A percentile compares a stretch with the other conserved stretches of the same genome.
These are phyloP conservation scores for Geranomyces michiganensis DNA, from an alignment of 192 early-diverging fungal species.

Conservation along the genomic window DNA sequence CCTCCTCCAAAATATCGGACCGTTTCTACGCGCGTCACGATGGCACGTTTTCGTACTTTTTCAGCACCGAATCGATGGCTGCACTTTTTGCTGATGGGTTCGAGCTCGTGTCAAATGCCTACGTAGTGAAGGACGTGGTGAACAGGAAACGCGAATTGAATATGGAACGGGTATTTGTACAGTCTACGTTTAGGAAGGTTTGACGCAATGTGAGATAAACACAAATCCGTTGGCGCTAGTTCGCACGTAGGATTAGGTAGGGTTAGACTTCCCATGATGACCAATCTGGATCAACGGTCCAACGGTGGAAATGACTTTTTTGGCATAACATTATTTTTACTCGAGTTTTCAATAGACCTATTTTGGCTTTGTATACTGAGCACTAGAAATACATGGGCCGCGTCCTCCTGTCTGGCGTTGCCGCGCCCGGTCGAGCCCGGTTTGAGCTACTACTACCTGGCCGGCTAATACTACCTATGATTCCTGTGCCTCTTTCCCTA, in stretches of 20 bases:
- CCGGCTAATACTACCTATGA: background rate
- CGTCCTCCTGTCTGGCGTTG: background rate
- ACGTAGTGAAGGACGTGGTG: slow-evolving; percentile 49
- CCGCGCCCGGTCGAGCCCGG: background rate
- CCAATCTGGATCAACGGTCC: no score
- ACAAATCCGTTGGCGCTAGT: no score
- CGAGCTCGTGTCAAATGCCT: slow-evolving; percentile 41
- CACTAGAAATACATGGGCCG: background rate
- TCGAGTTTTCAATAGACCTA: no score
- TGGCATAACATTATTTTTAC: no score
- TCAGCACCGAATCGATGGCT: slow-evolving; percentile 39
- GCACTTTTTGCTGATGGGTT: slow-evolving; percentile 47
- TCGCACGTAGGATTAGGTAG: no score
- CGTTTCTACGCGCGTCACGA: slow-evolving; percentile 53
- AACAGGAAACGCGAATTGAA: slow-evolving; percentile 52
- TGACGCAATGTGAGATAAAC: no score
- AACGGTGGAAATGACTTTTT: no score
- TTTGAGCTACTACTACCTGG: background rate
- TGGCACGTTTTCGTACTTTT: slow-evolving; percentile 58
- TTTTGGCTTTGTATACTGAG: no score
- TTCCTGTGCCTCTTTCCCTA: background rate
- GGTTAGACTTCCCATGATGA: no score
- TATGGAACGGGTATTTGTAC: slow-evolving; percentile 57
- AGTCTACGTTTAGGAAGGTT: slow-evolving; percentile 31
- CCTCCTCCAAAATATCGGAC: slow-evolving; percentile 46